A percentile compares a stretch with the other conserved stretches of the same genome.
Conservation (phyloP, 768 basidiomycete species). For the Exidia glandulosa region DNA sequence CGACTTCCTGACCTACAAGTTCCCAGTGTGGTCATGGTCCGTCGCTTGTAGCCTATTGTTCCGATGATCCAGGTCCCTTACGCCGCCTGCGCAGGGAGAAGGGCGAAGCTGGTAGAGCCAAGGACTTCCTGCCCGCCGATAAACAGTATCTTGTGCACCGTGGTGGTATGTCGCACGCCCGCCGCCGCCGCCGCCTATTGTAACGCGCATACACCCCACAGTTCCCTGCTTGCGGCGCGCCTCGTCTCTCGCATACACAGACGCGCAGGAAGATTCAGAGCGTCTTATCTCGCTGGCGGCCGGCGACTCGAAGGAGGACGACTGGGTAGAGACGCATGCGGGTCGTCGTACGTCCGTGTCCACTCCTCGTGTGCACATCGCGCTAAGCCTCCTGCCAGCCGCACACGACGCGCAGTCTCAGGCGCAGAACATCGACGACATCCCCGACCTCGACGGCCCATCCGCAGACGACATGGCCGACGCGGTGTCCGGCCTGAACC, state of each 20-base stretch:
- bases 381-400: background rate
- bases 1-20: constrained; percentile 96
- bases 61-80: background rate
- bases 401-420: constrained; percentile 36
- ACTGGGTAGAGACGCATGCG: constrained; percentile 98
- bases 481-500: background rate
- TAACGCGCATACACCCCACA: constrained; percentile 6
- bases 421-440: constrained; percentile 66
- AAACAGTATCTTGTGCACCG: constrained; percentile 96
- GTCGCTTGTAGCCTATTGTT: constrained; percentile 19
- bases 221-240: constrained; percentile 96
- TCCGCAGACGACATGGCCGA: constrained; percentile 1
- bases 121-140: constrained; percentile 89
- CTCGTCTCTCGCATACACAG: constrained; percentile 84
- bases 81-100: constrained; percentile 59
- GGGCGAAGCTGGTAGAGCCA: constrained; percentile 72
- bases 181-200: background rate
- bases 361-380: background rate
- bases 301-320: constrained; percentile 52
- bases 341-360: constrained; percentile 38
- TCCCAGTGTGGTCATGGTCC: constrained; percentile 95
- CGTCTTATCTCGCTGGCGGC: constrained; percentile 69
- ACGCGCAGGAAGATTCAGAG: constrained; percentile 93
- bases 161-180: constrained; percentile 34
- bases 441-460: constrained; percentile 68